Percentiles rank a stretch among this genome's conserved stretches.
These are phyloP conservation scores for Sporothrix pseudoabietina DNA, from an alignment of 2,329 filamentous ascomycete genomes.

Conservation along the genomic window DNA sequence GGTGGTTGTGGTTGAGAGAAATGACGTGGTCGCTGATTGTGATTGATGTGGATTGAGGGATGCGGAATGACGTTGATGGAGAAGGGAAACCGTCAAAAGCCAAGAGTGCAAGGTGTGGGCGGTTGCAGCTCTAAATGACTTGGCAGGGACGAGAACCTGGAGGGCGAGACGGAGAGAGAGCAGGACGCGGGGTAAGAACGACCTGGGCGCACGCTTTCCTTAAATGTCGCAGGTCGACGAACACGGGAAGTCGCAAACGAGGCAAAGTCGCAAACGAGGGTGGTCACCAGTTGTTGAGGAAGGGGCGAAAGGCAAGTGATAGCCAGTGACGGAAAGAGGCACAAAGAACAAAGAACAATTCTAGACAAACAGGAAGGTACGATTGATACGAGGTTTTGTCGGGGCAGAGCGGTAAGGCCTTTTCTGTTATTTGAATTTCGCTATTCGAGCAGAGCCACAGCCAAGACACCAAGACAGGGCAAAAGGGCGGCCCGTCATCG, in stretches of 20 bases:
- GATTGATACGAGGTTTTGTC: neutral
- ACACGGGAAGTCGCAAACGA: neutral
- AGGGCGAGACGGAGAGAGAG: neutral
- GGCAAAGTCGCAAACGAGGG: neutral
- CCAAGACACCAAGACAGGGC: slow-evolving; percentile 10
- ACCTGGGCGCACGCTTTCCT: neutral
- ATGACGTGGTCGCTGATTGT: neutral
- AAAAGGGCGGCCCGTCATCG: neutral
- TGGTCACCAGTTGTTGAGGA: neutral
- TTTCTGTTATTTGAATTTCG: neutral
- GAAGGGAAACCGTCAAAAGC: neutral
- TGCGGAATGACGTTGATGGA: neutral
- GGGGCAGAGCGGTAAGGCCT: slow-evolving; percentile 2
- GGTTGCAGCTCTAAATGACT: slow-evolving; percentile 1
- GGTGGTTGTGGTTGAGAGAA: neutral
- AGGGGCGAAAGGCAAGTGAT: neutral
- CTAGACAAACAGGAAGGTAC: neutral
- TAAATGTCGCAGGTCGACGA: neutral
- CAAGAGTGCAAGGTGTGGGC: neutral
- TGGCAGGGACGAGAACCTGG: slow-evolving; percentile 4
- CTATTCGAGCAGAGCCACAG: neutral
- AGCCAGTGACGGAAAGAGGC: neutral
- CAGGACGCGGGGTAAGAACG: slow-evolving; percentile 1
- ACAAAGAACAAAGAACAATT: neutral
- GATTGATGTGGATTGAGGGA: neutral